phyloP scores from a whole-genome alignment of 23 red algal genomes.

The Gracilariopsis chorda region DNA sequence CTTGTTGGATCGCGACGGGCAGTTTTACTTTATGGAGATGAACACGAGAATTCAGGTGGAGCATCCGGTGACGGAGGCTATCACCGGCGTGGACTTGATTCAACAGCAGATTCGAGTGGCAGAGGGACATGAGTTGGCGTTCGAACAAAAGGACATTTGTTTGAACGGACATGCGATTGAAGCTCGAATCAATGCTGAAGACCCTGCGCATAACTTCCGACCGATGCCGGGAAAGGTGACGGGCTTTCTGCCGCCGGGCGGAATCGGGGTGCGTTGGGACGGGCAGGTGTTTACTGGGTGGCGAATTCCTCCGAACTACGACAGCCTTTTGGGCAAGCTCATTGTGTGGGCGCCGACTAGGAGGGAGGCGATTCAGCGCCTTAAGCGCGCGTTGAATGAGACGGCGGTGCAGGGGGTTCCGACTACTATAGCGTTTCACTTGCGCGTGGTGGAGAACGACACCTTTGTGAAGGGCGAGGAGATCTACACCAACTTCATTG shows the following conservation, averaged over 20 bases:
- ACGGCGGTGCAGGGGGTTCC: conserved; percentile 86
- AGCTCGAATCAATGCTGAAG: conserved; percentile 92
- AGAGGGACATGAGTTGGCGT: conserved; percentile 66
- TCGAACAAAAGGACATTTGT: conserved; percentile 71
- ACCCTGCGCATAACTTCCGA: conserved; percentile 86
- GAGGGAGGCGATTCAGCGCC: conserved; percentile 66
- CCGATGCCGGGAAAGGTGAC: conserved; percentile 86
- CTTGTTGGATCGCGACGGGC: conserved; percentile 71
- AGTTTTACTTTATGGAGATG: conserved; percentile 99
- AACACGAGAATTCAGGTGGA: conserved; percentile 99
- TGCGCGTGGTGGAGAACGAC: conserved; percentile 76
- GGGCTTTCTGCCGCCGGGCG: conserved; percentile 81
- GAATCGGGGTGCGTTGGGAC: conserved; percentile 88
- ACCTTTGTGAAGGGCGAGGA: conserved; percentile 67
- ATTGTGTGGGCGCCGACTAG: conserved; percentile 90
- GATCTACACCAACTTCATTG: conserved; percentile 83
- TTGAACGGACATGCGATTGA: conserved; percentile 83
- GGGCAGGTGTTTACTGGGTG: conserved; percentile 83
- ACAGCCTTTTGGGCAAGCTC: conserved; percentile 93
- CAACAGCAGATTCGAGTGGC: conserved; percentile 90
- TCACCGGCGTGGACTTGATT: conserved; percentile 95
- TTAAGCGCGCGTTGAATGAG: conserved; percentile 80
- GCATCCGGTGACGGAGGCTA: conserved; percentile 94
- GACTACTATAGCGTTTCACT: conserved; percentile 89
- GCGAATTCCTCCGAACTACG: conserved; percentile 81